Evolutionary conservation across 2,329 filamentous ascomycete species (phyloP), one percentile per base, ranked within the genome.

Genomic region (Seiridium cupressi): DNA sequence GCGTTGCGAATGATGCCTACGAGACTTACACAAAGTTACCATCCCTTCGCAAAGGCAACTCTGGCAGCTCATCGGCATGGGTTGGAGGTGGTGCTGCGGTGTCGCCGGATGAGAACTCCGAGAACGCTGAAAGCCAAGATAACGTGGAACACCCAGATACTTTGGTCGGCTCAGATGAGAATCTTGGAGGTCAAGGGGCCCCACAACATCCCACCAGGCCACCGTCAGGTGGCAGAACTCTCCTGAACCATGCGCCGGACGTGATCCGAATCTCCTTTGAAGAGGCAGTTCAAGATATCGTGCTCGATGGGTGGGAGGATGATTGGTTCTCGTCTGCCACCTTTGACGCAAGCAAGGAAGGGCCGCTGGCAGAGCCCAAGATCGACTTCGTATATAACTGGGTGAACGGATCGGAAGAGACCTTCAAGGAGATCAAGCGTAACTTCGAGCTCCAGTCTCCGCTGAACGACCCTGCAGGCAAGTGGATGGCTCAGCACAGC

Each of bases 371-470:
- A 3, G 76, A 78, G 61, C 71, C 76, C 10, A 77, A 74, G 56
- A 76, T 79, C 59, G 76, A 78, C 62, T 79, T 79, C 64, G 72
- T 79, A 8, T 78, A 77, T 60, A 76, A 74, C 67, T 77, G 76
- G 76, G 75, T 79, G 38, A 79, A 79, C 61, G 76, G 77, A 11
- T 76, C 75, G 2, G 76, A 79, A 11, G 60, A 65, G 32, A 72
- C 73, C 11, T 75, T 79, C 53, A 68, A 66, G 31, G 61, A 69
- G 6, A 74, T 73, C 9, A 75, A 76, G 49, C 70, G 69, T 47
- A 68, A 68, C 7, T 79, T 75, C 59, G 77, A 79, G 62, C 40
- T 74, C 9, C 72, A 76, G 55, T 78, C 75, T 1, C 71, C 72
- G 3, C 69, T 79, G 7, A 79, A 78, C 60, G 76, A 78, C 58